Conservation (phyloP, 1,284 basidiomycete species). For the Microstroma glucosiphilum region DNA sequence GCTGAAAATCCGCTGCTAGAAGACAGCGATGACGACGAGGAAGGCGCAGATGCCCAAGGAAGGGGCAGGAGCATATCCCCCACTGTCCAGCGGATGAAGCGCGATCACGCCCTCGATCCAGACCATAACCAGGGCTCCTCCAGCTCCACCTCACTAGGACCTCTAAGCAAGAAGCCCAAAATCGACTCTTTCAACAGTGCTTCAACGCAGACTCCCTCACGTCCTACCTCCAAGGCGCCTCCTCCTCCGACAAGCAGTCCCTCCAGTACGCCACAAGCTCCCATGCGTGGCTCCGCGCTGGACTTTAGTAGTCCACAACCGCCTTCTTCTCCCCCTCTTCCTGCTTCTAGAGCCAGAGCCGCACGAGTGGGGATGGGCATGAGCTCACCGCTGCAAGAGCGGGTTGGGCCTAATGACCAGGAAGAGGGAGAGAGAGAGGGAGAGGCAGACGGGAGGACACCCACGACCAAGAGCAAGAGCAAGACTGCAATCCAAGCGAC, state of each 20-base stretch:
- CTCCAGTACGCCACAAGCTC: background rate
- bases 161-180: too few relatives aligned
- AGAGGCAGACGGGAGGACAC: conserved; percentile 12
- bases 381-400: background rate
- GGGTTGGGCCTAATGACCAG: background rate
- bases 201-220: too few relatives aligned
- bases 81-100: too few relatives aligned
- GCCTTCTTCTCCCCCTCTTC: background rate
- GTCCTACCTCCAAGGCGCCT: too few relatives aligned
- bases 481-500: conserved; percentile 10
- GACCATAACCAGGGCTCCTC: too few relatives aligned
- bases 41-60: background rate
- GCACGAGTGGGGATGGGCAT: background rate
- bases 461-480: conserved; percentile 11
- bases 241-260: too few relatives aligned
- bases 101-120: too few relatives aligned
- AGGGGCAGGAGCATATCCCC: too few relatives aligned
- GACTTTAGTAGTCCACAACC: background rate
- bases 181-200: too few relatives aligned
- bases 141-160: too few relatives aligned
- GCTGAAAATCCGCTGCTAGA: background rate
- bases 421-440: conserved; percentile 3
- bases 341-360: background rate
- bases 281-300: background rate
- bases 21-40: background rate